Percentiles rank a stretch among this genome's conserved stretches.
Evolutionary conservation across 306 rosid genomes (phyloP).

Genomic region (Cyclanthera cordifolia): DNA sequence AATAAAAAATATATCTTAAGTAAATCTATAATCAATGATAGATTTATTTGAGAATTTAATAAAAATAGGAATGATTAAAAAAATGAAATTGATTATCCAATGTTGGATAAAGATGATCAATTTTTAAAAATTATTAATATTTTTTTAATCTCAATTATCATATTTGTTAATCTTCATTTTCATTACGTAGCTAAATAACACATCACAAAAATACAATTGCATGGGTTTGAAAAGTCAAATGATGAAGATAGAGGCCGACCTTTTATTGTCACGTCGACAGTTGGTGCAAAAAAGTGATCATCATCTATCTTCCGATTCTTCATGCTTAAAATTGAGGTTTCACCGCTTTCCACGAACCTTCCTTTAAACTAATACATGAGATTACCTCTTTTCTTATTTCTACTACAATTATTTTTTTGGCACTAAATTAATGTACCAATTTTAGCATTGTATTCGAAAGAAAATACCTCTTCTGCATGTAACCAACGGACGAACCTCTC

Average conservation of each 20-base stretch:
- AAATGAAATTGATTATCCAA: too few relatives aligned
- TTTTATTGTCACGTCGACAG: constrained; percentile 4
- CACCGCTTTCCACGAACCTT: constrained; percentile 1
- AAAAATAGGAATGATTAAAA: too few relatives aligned
- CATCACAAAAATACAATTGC: neutral
- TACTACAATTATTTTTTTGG: neutral
- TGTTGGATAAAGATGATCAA: too few relatives aligned
- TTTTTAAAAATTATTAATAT: too few relatives aligned
- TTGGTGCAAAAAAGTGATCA: neutral
- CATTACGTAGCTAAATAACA: too few relatives aligned
- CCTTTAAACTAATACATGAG: neutral
- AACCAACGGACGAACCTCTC: too few relatives aligned
- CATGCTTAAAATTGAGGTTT: neutral
- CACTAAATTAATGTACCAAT: too few relatives aligned
- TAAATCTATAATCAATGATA: too few relatives aligned
- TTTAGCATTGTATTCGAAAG: neutral
- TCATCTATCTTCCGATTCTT: neutral
- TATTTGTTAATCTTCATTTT: too few relatives aligned
- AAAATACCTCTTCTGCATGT: neutral
- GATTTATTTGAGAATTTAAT: too few relatives aligned
- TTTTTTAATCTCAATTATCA: too few relatives aligned
- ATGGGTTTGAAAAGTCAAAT: neutral
- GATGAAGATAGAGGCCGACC: neutral
- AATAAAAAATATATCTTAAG: too few relatives aligned
- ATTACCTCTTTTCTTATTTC: neutral